phyloP scores from a whole-genome alignment of 768 basidiomycete species.

The Nevesoporus exiguus region DNA sequence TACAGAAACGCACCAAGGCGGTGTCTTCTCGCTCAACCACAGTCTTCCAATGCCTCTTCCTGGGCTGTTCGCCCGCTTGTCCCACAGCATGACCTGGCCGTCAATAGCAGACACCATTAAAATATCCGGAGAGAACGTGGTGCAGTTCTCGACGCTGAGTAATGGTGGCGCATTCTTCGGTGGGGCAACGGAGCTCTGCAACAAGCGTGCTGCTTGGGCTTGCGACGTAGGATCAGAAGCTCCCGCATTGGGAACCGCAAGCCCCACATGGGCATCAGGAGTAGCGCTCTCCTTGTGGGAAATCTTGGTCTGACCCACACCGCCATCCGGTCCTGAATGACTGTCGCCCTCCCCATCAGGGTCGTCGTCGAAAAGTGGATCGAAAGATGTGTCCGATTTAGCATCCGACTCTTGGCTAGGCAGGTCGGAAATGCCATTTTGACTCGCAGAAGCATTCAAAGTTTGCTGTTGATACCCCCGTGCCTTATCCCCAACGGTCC shows the following conservation, averaged over 20 bases:
- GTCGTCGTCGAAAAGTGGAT: constrained; percentile 89
- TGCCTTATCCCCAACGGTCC: constrained; percentile 17
- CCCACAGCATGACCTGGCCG: constrained; percentile 91
- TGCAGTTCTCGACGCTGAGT: constrained; percentile 57
- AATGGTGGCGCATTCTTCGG: constrained; percentile 78
- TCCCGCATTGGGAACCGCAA: constrained; percentile 30
- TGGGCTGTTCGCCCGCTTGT: constrained; percentile 63
- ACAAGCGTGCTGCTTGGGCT: constrained; percentile 23
- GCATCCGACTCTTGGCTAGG: constrained; percentile 48
- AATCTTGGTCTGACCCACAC: constrained; percentile 15
- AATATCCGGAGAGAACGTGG: constrained; percentile 73
- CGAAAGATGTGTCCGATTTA: constrained; percentile 78
- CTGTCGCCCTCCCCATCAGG: constrained; percentile 48
- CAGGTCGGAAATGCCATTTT: constrained; percentile 24
- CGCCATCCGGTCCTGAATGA: constrained; percentile 15
- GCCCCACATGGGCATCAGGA: constrained; percentile 17
- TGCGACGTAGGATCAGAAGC: constrained; percentile 20
- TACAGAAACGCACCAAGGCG: constrained; percentile 96
- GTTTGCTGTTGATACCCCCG: constrained; percentile 14
- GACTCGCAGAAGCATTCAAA: constrained; percentile 20
- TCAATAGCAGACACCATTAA: constrained; percentile 89
- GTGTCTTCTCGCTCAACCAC: constrained; percentile 88
- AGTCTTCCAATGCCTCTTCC: constrained; percentile 78
- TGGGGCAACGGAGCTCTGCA: constrained; percentile 42
- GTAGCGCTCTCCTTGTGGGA: constrained; percentile 14